Conservation (phyloP, 805 yeast species). For the fission yeast (Schizosaccharomyces pombe) region DNA sequence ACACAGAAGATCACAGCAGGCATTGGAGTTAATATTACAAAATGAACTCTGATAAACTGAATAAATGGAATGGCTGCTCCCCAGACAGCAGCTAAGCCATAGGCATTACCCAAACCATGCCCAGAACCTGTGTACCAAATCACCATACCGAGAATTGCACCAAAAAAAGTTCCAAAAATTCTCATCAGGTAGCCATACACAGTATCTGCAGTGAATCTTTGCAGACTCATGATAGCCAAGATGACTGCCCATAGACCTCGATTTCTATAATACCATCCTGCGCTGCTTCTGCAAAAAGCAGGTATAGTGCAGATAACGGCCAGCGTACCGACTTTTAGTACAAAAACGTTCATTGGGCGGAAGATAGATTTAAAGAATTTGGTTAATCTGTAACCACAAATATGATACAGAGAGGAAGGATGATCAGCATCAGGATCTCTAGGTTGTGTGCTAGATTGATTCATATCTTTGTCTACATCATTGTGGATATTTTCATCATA, state of each 20-base stretch:
- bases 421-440: conserved; percentile 7
- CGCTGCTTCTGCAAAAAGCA: conserved; percentile 12
- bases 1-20: conserved; percentile 14
- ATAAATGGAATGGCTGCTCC: conserved; percentile 12
- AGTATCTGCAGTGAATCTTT: conserved; percentile 16
- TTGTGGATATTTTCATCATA: neutral
- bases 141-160: conserved; percentile 15
- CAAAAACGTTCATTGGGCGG: conserved; percentile 2
- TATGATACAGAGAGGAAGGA: conserved; percentile 5
- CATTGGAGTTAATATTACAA: conserved; percentile 13
- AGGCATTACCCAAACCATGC: conserved; percentile 15
- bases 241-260: conserved; percentile 16
- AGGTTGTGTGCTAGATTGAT: neutral
- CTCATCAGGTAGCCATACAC: conserved; percentile 13
- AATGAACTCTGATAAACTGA: conserved; percentile 15
- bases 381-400: conserved; percentile 3
- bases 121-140: conserved; percentile 18
- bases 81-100: conserved; percentile 15
- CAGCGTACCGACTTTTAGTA: conserved; percentile 4
- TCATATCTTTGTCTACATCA: neutral
- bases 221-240: conserved; percentile 14
- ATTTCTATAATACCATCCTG: conserved; percentile 11
- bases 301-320: conserved; percentile 11
- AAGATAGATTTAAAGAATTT: neutral
- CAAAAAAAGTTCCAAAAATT: conserved; percentile 14